Conservation (phyloP, 176 grass and related monocot species). For the Eragrostis nindensis region DNA sequence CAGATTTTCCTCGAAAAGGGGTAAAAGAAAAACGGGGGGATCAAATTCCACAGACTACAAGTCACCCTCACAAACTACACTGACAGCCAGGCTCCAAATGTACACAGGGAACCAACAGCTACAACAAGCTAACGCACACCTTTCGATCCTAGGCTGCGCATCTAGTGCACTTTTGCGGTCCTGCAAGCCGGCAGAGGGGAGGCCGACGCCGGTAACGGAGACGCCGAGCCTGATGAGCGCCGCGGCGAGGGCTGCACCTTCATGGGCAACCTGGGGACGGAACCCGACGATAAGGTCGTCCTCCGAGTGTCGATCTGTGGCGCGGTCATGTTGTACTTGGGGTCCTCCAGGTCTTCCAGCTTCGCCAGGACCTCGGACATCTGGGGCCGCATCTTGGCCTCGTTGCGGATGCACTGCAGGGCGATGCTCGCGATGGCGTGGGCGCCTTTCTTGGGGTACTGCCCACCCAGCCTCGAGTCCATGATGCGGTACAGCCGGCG, state of each 20-base stretch:
- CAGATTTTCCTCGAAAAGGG: not conserved
- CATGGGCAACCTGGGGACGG: conserved; percentile 49
- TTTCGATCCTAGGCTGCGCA: not conserved
- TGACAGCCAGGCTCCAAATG: conserved; percentile 27
- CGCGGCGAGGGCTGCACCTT: conserved; percentile 40
- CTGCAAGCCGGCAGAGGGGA: conserved; percentile 43
- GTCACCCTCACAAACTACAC: conserved; percentile 11
- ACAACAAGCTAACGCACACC: not conserved
- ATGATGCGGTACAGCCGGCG: conserved; percentile 62
- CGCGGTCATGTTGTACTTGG: conserved; percentile 17
- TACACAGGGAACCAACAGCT: conserved; percentile 37
- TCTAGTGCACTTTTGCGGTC: conserved; percentile 39
- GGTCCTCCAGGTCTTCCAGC: conserved; percentile 67
- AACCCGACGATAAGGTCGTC: conserved; percentile 11
- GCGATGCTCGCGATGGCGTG: conserved; percentile 51
- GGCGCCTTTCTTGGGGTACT: conserved; percentile 70
- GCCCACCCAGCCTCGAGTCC: conserved; percentile 64
- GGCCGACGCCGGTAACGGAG: conserved; percentile 15
- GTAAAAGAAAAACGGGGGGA: not conserved
- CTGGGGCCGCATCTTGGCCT: conserved; percentile 62
- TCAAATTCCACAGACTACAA: not conserved
- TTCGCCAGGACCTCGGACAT: conserved; percentile 60
- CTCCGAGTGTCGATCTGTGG: conserved; percentile 24
- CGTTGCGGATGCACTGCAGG: conserved; percentile 50
- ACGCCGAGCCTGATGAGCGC: conserved; percentile 29